Evolutionary conservation across 345 rosid genomes (phyloP).

Genomic region (Toxicodendron radicans): DNA sequence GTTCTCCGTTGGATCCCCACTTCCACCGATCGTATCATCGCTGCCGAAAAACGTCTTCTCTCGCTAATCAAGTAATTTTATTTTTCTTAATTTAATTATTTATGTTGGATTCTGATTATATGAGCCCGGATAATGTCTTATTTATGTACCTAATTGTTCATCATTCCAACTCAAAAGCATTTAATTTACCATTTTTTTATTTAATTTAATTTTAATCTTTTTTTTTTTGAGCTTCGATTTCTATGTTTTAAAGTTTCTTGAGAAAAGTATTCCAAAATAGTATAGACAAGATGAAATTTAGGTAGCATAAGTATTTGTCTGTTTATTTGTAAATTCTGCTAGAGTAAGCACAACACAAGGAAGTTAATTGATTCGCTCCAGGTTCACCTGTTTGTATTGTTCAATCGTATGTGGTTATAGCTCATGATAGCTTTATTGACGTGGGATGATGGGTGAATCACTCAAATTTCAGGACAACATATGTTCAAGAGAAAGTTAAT

Average conservation of each 20-base stretch:
- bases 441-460: conserved; percentile 2
- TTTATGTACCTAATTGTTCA: too few species aligned
- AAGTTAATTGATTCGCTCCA: background rate
- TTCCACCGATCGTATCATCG: conserved; percentile 84
- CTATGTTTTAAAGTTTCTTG: background rate
- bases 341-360: background rate
- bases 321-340: background rate
- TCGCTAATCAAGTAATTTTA: conserved; percentile 63
- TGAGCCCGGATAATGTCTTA: background rate
- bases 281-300: background rate
- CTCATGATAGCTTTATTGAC: background rate
- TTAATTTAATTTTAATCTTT: too few species aligned
- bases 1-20: conserved; percentile 97
- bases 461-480: conserved; percentile 68
- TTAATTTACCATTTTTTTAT: background rate
- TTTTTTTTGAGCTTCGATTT: background rate
- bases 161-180: too few species aligned
- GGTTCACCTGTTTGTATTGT: background rate
- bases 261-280: background rate
- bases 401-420: background rate
- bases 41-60: conserved; percentile 96
- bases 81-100: background rate
- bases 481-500: conserved; percentile 80
- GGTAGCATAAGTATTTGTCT: background rate
- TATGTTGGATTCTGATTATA: background rate